phyloP scores from a whole-genome alignment of 225 moss, liverwort and hornwort species.

The Physcomitrium patens region DNA sequence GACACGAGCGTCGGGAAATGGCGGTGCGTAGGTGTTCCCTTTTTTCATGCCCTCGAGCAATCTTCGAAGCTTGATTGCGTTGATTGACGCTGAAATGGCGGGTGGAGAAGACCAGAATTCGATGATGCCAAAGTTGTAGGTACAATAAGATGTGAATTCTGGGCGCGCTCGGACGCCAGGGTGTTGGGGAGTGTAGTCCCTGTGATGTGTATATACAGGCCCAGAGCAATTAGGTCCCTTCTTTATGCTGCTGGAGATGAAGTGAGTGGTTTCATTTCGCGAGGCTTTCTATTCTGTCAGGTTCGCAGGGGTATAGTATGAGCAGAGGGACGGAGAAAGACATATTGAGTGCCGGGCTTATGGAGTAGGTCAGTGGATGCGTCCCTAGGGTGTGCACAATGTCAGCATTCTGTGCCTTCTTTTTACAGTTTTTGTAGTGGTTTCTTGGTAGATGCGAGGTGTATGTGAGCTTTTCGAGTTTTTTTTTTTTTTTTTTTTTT shows the following conservation, averaged over 20 bases:
- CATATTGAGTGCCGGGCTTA: background rate
- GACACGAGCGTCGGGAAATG: constrained; percentile 24
- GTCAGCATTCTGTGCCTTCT: background rate
- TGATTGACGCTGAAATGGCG: constrained; percentile 12
- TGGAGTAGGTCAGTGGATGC: background rate
- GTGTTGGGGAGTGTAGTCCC: constrained; percentile 23
- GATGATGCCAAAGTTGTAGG: constrained; percentile 19
- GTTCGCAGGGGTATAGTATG: background rate
- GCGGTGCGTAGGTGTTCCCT: background rate
- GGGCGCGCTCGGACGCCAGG: constrained; percentile 28
- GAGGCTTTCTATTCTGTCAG: constrained; percentile 16
- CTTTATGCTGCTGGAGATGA: background rate
- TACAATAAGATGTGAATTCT: constrained; percentile 37
- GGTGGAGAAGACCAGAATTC: constrained; percentile 4
- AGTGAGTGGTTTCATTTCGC: constrained; percentile 15
- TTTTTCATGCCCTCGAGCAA: background rate
- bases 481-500: background rate
- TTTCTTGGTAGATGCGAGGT: constrained; percentile 4
- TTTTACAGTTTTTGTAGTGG: background rate
- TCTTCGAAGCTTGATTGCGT: background rate
- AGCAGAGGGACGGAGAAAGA: background rate
- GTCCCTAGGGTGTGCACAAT: background rate
- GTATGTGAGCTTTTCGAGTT: background rate
- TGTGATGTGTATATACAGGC: constrained; percentile 46
- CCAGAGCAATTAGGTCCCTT: constrained; percentile 32